Conservation (phyloP, 2,329 filamentous ascomycete genomes). For the Neophaeococcomyces aloes region DNA sequence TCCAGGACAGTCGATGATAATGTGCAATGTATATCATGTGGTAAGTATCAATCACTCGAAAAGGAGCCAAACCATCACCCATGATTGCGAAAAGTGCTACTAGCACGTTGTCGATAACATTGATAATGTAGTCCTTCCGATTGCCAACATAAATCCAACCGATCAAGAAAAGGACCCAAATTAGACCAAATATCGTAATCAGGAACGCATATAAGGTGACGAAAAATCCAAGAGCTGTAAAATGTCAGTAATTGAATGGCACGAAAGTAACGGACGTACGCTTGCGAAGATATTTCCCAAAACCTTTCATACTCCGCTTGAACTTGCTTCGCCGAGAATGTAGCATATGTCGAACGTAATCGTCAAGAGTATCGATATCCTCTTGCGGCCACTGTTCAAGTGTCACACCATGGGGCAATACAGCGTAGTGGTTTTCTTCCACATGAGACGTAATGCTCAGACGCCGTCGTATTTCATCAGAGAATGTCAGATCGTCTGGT, state of each 20-base stretch:
- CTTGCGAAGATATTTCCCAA: conserved; percentile 64
- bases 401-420: conserved; percentile 62
- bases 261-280: conserved; percentile 38
- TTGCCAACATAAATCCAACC: conserved; percentile 76
- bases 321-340: conserved; percentile 71
- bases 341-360: conserved; percentile 77
- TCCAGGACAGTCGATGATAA: conserved; percentile 58
- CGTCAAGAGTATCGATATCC: conserved; percentile 68
- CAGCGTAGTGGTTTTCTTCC: conserved; percentile 63
- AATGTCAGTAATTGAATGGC: conserved; percentile 3
- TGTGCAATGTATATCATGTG: conserved; percentile 75
- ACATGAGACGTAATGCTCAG: conserved; percentile 58
- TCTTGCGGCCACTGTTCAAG: conserved; percentile 64
- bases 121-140: conserved; percentile 57
- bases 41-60: conserved; percentile 71
- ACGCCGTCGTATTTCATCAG: conserved; percentile 21
- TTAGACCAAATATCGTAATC: conserved; percentile 74
- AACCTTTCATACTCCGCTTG: conserved; percentile 68
- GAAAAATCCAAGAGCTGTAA: conserved; percentile 61
- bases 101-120: conserved; percentile 60
- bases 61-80: conserved; percentile 61
- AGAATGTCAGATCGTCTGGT: conserved; percentile 13
- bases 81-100: conserved; percentile 62
- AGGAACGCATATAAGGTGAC: conserved; percentile 74
- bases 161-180: conserved; percentile 86